Evolutionary conservation across 2,329 filamentous ascomycete genomes (phyloP), one percentile per base, ranked within the genome.

Genomic region (Chrysoporthe cubensis): DNA sequence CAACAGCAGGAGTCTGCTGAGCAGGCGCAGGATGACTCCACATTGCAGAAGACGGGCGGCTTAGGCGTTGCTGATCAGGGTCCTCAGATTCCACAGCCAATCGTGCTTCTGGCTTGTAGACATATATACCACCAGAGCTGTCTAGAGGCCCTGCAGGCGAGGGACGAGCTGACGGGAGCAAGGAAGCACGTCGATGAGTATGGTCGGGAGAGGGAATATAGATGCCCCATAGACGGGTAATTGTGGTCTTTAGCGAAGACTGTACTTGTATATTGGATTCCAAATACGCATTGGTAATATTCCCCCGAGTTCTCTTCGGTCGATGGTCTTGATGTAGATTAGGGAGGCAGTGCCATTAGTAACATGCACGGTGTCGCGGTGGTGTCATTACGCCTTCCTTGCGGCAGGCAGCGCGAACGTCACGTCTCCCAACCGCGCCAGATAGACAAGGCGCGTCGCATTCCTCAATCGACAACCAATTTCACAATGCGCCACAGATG

Each of bases 121-220:
- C 90, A 92, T 76, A 87, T 91, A 21, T 91, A 90, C 73, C 90
- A 92, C 79, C 84, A 88, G 75, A 82, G 80, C 37, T 94, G 90
- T 75, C 80, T 92, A 50, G 91, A 95, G 75, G 84, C 87, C 68
- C 77, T 90, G 71, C 87, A 88, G 72, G 84, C 83, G 44, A 82
- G 85, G 69, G 74, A 81, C 76, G 74, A 66, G 66, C 26, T 70
- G 73, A 76, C 76, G 72, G 76, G 37, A 72, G 80, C 78, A 71
- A 82, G 80, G 66, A 82, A 80, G 66, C 85, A 80, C 69, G 78
- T 83, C 8, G 79, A 80, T 44, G 81, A 80, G 52, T 75, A 76
- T 62, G 79, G 78, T 14, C 76, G 77, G 64, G 80, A 84, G 71
- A 78, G 80, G 70, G 84, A 82, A 74, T 87, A 86, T 75, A 81